Percentiles rank a stretch among this genome's conserved stretches.
phyloP scores from a whole-genome alignment of 345 rosid genomes.

The Heritiera fomes region DNA sequence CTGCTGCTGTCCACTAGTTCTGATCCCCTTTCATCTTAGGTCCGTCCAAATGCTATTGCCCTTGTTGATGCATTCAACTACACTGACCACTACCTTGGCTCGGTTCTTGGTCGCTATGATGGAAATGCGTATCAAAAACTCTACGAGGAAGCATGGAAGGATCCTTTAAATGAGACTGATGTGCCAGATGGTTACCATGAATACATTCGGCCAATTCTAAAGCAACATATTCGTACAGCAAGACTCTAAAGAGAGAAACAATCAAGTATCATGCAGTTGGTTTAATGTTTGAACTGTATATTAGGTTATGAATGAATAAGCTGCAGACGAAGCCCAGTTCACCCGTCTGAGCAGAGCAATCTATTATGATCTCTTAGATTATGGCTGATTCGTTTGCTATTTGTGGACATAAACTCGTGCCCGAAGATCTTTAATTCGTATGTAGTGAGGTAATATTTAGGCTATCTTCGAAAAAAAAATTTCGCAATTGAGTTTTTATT shows the following conservation, averaged over 20 bases:
- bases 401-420: not conserved
- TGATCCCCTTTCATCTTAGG: constrained; percentile 36
- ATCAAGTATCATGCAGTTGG: too few relatives aligned
- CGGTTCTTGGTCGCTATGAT: constrained; percentile 82
- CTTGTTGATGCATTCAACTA: constrained; percentile 90
- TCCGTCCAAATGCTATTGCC: constrained; percentile 88
- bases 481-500: too few relatives aligned
- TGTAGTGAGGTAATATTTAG: too few relatives aligned
- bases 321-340: not conserved
- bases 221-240: constrained; percentile 86
- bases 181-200: constrained; percentile 95
- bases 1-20: not conserved
- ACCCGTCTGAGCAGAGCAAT: not conserved
- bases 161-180: constrained; percentile 85
- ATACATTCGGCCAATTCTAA: constrained; percentile 72
- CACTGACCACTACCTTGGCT: constrained; percentile 84
- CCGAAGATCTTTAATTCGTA: not conserved
- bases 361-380: not conserved
- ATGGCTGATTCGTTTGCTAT: not conserved
- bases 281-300: not conserved
- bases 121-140: constrained; percentile 90
- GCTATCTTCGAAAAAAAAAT: too few relatives aligned
- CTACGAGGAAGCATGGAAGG: constrained; percentile 91
- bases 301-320: constrained; percentile 16
- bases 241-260: constrained; percentile 49